These are phyloP conservation scores for Lathyrus aphaca DNA, from an alignment of 306 rosid species.

Conservation along the genomic window DNA sequence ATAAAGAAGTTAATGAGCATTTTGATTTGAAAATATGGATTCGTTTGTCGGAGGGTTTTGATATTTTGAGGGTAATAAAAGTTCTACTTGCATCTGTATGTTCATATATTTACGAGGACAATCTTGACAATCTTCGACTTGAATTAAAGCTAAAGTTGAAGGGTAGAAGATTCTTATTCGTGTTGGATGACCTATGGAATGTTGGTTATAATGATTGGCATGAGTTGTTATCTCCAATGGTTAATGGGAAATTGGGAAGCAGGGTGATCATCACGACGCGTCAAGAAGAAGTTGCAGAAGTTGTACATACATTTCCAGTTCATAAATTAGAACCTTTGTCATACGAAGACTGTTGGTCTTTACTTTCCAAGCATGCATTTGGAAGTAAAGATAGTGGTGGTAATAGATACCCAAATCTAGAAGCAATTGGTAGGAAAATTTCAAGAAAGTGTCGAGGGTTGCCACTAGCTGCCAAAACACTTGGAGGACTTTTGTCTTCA, in stretches of 20 bases:
- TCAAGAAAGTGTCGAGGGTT: conserved; percentile 46
- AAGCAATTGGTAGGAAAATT: conserved; percentile 8
- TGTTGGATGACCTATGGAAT: conserved; percentile 45
- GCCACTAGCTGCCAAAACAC: conserved; percentile 52
- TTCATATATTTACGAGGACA: no score
- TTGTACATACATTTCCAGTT: conserved; percentile 46
- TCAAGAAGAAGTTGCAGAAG: conserved; percentile 43
- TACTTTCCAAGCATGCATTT: conserved; percentile 12
- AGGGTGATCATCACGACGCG: conserved; percentile 48
- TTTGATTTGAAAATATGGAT: not conserved
- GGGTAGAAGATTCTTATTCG: not conserved
- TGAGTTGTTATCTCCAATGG: conserved; percentile 30
- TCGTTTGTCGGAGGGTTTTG: not conserved
- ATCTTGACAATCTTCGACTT: not conserved
- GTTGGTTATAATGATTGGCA: conserved; percentile 48
- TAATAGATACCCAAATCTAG: conserved; percentile 4
- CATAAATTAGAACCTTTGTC: conserved; percentile 39
- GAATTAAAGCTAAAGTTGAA: not conserved
- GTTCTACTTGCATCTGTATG: not conserved
- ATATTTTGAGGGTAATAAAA: not conserved
- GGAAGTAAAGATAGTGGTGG: not conserved
- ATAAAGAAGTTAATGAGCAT: not conserved
- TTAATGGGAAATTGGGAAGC: conserved; percentile 43
- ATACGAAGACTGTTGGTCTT: conserved; percentile 42
- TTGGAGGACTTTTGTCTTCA: conserved; percentile 47